These are phyloP conservation scores for Apiospora rasikravindrae DNA, from an alignment of 2,329 filamentous ascomycete genomes.

Conservation along the genomic window DNA sequence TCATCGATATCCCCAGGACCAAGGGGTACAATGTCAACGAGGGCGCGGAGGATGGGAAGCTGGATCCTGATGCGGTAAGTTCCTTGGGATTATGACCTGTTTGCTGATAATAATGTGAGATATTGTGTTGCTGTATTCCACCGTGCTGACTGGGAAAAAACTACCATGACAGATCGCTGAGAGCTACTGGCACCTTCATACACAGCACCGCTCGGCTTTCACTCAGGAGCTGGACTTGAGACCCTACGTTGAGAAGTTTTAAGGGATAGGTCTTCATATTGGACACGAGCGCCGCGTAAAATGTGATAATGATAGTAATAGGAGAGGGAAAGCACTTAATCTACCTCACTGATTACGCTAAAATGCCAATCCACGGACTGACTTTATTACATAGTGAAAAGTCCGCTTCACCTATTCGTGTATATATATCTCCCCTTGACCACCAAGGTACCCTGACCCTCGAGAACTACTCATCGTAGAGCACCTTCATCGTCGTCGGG, in stretches of 20 bases:
- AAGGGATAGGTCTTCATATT: not conserved
- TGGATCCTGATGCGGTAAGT: slow-evolving; percentile 70
- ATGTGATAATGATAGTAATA: not conserved
- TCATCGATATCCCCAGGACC: slow-evolving; percentile 75
- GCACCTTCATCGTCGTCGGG: slow-evolving; percentile 19
- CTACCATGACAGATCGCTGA: slow-evolving; percentile 67
- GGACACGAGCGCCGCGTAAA: not conserved
- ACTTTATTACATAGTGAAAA: not conserved
- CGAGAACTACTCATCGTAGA: slow-evolving; percentile 1
- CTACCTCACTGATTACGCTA: not conserved
- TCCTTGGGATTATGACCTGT: not conserved
- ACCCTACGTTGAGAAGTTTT: slow-evolving; percentile 67
- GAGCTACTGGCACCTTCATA: slow-evolving; percentile 75
- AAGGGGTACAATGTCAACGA: slow-evolving; percentile 49
- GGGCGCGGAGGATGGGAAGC: slow-evolving; percentile 55
- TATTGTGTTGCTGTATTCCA: too few species aligned
- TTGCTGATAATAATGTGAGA: not conserved
- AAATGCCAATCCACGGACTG: not conserved
- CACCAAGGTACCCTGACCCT: not conserved
- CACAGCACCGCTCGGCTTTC: slow-evolving; percentile 72
- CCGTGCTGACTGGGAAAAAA: not conserved
- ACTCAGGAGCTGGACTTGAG: slow-evolving; percentile 75
- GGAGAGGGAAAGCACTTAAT: not conserved
- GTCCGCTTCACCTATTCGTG: not conserved
- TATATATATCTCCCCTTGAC: not conserved